phyloP scores from a whole-genome alignment of 2,329 filamentous ascomycete genomes.

The Samsoniella hepiali region DNA sequence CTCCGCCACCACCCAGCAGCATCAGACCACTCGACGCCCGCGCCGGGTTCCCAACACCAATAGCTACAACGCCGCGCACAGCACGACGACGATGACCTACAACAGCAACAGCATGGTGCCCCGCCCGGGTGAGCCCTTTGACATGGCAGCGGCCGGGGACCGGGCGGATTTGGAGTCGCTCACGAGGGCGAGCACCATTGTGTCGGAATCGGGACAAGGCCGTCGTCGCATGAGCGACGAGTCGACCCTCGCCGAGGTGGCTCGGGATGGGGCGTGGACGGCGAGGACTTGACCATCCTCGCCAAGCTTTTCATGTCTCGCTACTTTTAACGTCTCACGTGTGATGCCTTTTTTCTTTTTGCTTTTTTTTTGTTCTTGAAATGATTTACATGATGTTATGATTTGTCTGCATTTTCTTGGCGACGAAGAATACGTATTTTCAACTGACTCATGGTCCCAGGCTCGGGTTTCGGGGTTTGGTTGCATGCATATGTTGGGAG shows the following conservation, averaged over 20 bases:
- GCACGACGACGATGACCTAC: neutral
- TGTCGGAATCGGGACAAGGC: neutral
- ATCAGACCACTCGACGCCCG: conserved; percentile 6
- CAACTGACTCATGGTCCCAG: neutral
- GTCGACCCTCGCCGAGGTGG: conserved; percentile 14
- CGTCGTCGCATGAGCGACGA: conserved; percentile 18
- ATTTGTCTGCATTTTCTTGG: conserved; percentile 2
- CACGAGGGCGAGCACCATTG: conserved; percentile 13
- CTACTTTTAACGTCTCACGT: neutral
- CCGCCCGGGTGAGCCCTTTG: neutral
- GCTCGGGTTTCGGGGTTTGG: conserved; percentile 5
- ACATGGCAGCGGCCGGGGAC: neutral
- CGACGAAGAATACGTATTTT: neutral
- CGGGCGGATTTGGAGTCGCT: conserved; percentile 1
- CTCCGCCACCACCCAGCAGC: neutral
- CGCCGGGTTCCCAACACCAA: neutral
- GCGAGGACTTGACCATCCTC: conserved; percentile 11
- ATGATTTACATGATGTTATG: conserved; percentile 14
- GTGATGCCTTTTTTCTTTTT: neutral
- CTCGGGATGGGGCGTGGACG: conserved; percentile 14
- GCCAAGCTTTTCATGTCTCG: neutral
- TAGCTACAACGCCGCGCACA: neutral
- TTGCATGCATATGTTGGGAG: conserved; percentile 8
- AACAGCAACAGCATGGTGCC: conserved; percentile 1
- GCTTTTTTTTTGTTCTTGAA: neutral